Percentiles rank a stretch among this genome's conserved stretches.
These are phyloP conservation scores for Coemansia sp. DNA, from an alignment of 192 early-diverging fungal genomes.

Conservation along the genomic window DNA sequence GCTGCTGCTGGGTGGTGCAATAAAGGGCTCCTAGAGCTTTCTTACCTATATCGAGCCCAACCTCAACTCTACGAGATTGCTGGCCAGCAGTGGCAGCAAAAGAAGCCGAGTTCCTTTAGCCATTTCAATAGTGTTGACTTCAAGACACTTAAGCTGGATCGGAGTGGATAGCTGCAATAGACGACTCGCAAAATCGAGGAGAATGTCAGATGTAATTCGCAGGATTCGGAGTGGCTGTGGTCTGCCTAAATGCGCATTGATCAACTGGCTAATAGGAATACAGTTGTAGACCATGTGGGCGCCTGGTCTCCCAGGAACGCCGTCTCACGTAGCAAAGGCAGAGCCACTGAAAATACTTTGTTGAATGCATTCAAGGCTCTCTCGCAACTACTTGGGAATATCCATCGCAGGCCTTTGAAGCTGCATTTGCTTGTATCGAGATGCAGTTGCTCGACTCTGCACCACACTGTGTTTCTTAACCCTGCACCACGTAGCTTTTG, in stretches of 20 bases:
- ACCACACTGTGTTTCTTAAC: conserved; percentile 8
- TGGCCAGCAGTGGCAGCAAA: neutral
- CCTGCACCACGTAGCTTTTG: neutral
- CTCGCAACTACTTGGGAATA: neutral
- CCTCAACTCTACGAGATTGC: conserved; percentile 13
- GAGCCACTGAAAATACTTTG: neutral
- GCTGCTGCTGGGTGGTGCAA: neutral
- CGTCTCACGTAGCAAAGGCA: conserved; percentile 17
- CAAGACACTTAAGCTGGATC: neutral
- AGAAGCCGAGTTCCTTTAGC: neutral
- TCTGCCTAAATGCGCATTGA: conserved; percentile 18
- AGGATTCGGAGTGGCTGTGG: neutral
- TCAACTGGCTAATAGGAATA: conserved; percentile 12
- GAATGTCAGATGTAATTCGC: neutral
- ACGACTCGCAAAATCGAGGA: neutral
- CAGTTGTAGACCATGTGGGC: neutral
- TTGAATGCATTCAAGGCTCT: neutral
- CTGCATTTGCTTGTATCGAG: neutral
- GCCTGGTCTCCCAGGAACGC: conserved; percentile 6
- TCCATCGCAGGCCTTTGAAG: neutral
- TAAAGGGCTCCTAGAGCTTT: conserved; percentile 10
- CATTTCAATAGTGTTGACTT: neutral
- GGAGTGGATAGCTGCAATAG: neutral
- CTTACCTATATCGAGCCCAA: conserved; percentile 3
- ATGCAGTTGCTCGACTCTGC: neutral